These are phyloP conservation scores for Chaetomiaceae sp. DNA, from an alignment of 2,329 filamentous ascomycete species.

Conservation along the genomic window DNA sequence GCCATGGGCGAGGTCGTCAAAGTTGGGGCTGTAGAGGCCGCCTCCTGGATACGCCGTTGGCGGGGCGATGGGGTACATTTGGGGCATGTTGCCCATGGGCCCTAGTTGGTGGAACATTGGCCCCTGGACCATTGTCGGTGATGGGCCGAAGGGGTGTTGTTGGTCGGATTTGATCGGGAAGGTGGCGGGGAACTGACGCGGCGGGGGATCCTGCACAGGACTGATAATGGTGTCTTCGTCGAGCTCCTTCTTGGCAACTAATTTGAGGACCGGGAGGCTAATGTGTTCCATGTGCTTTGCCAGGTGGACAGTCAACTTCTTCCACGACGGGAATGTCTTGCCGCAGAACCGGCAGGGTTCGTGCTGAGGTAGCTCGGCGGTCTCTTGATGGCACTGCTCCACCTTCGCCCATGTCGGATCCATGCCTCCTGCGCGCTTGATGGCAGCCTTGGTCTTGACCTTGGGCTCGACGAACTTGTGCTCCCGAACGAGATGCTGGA, in stretches of 20 bases:
- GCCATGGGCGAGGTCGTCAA: constrained; percentile 16
- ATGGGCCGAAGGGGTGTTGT: constrained; percentile 21
- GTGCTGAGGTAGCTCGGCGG: constrained; percentile 58
- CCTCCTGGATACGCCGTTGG: constrained; percentile 18
- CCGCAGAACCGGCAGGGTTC: constrained; percentile 87
- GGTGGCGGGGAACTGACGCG: constrained; percentile 34
- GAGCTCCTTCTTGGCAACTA: constrained; percentile 46
- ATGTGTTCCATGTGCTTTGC: constrained; percentile 94
- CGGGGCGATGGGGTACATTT: background rate
- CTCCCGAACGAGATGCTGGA: constrained; percentile 87
- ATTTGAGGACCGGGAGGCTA: constrained; percentile 69
- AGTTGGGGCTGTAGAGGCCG: constrained; percentile 15
- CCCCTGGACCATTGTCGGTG: constrained; percentile 19
- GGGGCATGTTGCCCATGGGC: constrained; percentile 21
- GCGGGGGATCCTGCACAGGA: constrained; percentile 56
- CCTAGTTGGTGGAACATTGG: constrained; percentile 16
- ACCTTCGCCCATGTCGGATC: constrained; percentile 74
- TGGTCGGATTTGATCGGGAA: constrained; percentile 33
- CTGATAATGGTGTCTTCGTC: constrained; percentile 63
- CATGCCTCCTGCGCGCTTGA: constrained; percentile 52
- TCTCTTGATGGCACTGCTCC: constrained; percentile 71
- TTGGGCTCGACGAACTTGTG: constrained; percentile 84
- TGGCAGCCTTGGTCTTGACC: constrained; percentile 66
- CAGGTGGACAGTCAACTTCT: constrained; percentile 88
- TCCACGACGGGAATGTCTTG: constrained; percentile 77